Percentiles rank a stretch among this genome's conserved stretches.
These are phyloP conservation scores for Pythium utonaiense DNA, from an alignment of 352 stramenopile genomes.

Conservation along the genomic window DNA sequence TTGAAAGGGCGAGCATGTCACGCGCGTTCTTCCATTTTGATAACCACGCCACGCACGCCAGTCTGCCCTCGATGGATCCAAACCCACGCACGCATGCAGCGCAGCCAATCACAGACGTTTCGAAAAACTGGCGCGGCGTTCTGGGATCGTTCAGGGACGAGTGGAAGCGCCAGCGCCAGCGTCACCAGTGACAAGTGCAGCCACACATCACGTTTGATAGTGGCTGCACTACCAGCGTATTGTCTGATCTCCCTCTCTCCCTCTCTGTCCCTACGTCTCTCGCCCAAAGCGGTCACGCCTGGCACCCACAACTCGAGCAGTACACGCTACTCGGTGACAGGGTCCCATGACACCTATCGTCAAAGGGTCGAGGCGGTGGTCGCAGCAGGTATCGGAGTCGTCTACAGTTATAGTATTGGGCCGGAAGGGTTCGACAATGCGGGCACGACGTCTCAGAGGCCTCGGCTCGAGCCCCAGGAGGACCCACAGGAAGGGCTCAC, in stretches of 20 bases:
- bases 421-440: not conserved
- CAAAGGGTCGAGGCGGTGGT: too few species aligned
- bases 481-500: too few species aligned
- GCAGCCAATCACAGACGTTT: not conserved
- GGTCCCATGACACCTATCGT: too few species aligned
- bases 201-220: not conserved
- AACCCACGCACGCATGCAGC: not conserved
- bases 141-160: not conserved
- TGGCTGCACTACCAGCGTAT: not conserved
- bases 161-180: not conserved
- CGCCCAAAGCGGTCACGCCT: not conserved
- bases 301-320: too few species aligned
- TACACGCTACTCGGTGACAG: too few species aligned
- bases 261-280: not conserved
- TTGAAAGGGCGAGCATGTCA: too few species aligned
- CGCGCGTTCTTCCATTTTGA: slow-evolving; percentile 1
- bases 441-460: not conserved
- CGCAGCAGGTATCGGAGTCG: too few species aligned
- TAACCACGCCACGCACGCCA: not conserved
- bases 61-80: not conserved
- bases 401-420: too few species aligned
- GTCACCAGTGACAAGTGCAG: not conserved
- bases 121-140: not conserved
- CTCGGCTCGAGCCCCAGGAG: too few species aligned
- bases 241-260: not conserved